Conservation (phyloP, 2,329 filamentous ascomycete species). For the Daldinia eschscholtzii region DNA sequence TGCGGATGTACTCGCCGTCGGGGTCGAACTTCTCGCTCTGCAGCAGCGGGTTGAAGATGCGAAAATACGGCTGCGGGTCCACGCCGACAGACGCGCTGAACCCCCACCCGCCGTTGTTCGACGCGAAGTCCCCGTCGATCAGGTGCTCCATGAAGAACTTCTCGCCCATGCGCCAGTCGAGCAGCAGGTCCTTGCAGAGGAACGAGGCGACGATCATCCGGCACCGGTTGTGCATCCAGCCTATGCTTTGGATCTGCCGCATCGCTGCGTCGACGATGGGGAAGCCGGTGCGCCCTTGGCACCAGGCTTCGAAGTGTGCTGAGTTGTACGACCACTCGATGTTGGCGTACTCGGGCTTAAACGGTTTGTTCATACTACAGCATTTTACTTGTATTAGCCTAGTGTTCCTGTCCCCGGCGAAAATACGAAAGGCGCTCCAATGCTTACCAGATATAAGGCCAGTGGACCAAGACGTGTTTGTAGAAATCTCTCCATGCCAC, state of each 20-base stretch:
- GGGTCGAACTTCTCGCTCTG: constrained; percentile 90
- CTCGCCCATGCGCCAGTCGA: constrained; percentile 89
- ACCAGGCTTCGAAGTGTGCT: constrained; percentile 79
- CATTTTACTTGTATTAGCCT: constrained; percentile 7
- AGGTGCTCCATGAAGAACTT: constrained; percentile 85
- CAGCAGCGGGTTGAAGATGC: constrained; percentile 87
- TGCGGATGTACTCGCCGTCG: constrained; percentile 82
- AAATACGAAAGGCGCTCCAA: neutral
- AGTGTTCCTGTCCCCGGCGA: neutral
- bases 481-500: constrained; percentile 92
- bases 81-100: constrained; percentile 67
- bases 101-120: constrained; percentile 77
- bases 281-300: constrained; percentile 78
- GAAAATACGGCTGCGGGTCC: constrained; percentile 90
- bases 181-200: constrained; percentile 80
- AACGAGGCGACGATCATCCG: constrained; percentile 89
- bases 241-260: constrained; percentile 76
- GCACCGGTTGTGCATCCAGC: constrained; percentile 87
- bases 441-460: constrained; percentile 82
- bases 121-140: constrained; percentile 83
- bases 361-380: constrained; percentile 69
- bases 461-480: constrained; percentile 84
- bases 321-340: constrained; percentile 84
- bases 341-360: constrained; percentile 86
- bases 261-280: constrained; percentile 90